Base-by-base conservation (phyloP, 2,329 filamentous ascomycete genomes). In the Dactylonectria macrodidyma region DNA sequence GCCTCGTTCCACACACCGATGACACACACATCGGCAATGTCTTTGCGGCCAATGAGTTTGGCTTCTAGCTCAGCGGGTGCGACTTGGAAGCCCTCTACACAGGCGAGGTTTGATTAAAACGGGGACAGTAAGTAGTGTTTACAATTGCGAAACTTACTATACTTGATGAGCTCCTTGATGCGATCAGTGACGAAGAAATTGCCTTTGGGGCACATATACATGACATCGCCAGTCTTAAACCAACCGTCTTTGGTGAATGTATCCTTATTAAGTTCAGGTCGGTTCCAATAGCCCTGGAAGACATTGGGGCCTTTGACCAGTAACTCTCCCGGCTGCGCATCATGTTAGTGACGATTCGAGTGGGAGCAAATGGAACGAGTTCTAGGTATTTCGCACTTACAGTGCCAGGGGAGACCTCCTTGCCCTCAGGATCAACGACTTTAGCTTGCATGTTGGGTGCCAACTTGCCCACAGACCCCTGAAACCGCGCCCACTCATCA, bases 161-260 rank as follows among this genome's bases (percentile, higher is more conserved):
- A 85, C 72, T 86, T 86, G 76, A 86, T 84, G 62, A 86, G 91
- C 73, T 89, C 92, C 84, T 95, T 94, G 77, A 90, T 90, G 36
- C 95, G 91, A 78, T 98, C 95, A 1, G 95, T 97, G 78, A 97
- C 95, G 84, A 91, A 97, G 76, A 97, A 93, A 77, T 97, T 93
- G 34, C 93, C 93, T 57, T 93, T 86, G 52, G 87, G 83, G 77
- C 97, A 93, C 75, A 93, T 89, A 71, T 93, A 91, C 4, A 94
- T 93, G 30, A 97, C 90, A 76, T 98, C 95, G 2, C 95, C 95
- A 0, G 95, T 97, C 81, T 92, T 95, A 86, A 97, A 97, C 84
- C 91, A 98, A 1, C 94, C 94, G 71, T 97, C 94, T 0, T 84
- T 73, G 2, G 92, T 93, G 68, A 96, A 90, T 0, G 92, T 90